Percentiles rank a stretch among this genome's conserved stretches.
Conservation (phyloP, 129 eudicot species). For the Rutidosis leptorrhynchoides region DNA sequence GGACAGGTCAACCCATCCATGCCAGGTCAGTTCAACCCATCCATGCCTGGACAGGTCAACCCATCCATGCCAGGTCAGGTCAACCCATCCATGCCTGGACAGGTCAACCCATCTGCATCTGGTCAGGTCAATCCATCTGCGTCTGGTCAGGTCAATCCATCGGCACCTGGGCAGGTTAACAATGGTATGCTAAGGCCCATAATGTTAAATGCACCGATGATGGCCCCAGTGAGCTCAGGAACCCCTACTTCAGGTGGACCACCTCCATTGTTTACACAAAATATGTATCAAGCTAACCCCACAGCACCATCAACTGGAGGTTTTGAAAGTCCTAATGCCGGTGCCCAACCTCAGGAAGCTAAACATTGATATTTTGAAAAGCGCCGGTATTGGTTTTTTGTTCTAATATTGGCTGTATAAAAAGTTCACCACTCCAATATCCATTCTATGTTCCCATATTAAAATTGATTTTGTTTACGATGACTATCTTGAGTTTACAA, state of each 20-base stretch:
- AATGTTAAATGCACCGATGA: conserved; percentile 15
- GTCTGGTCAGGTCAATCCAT: conserved; percentile 51
- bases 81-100: conserved; percentile 14
- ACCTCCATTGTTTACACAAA: conserved; percentile 44
- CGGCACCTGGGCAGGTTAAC: conserved; percentile 38
- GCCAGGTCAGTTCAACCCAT: conserved; percentile 17
- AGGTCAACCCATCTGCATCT: conserved; percentile 2
- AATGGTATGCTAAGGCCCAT: conserved; percentile 60
- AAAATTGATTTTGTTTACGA: conserved; percentile 2
- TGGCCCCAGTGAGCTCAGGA: conserved; percentile 44
- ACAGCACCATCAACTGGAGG: conserved; percentile 38
- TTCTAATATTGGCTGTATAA: background rate
- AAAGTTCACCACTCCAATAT: background rate
- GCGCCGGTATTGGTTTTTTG: background rate
- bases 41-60: conserved; percentile 5
- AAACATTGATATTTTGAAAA: conserved; percentile 2
- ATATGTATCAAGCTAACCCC: conserved; percentile 47
- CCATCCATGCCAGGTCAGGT: background rate
- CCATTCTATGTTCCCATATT: background rate
- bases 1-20: background rate
- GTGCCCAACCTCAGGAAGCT: conserved; percentile 48
- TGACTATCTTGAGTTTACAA: conserved; percentile 16
- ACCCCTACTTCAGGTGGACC: conserved; percentile 53
- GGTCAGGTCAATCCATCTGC: conserved; percentile 20
- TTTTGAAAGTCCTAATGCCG: conserved; percentile 38